Conservation (phyloP, 306 rosid species). For the Prunus armeniaca region DNA sequence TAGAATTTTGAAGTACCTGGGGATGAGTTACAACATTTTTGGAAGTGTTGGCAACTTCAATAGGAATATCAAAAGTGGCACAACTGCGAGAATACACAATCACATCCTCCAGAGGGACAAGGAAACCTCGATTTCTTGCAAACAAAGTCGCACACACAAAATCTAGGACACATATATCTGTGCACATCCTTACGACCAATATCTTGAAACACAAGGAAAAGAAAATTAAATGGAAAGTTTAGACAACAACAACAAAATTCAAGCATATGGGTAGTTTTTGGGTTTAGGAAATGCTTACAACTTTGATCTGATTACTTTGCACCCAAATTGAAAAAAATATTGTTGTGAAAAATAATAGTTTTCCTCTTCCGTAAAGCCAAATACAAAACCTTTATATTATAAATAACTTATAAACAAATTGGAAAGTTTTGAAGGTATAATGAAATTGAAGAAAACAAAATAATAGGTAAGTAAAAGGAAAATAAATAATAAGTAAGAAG, state of each 20-base stretch:
- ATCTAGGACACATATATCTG: constrained; percentile 84
- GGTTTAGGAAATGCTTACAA: constrained; percentile 39
- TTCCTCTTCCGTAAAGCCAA: too few species aligned
- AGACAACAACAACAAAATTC: not conserved
- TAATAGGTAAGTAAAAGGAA: too few species aligned
- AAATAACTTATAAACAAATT: too few species aligned
- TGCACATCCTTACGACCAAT: constrained; percentile 80
- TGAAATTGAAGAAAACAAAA: too few species aligned
- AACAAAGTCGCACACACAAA: constrained; percentile 65
- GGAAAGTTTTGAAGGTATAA: too few species aligned
- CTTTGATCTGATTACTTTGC: constrained; percentile 66
- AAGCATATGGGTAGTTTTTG: not conserved
- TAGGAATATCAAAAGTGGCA: constrained; percentile 73
- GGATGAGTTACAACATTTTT: constrained; percentile 68
- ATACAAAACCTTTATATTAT: too few species aligned
- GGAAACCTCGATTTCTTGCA: constrained; percentile 62
- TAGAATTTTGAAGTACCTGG: constrained; percentile 46
- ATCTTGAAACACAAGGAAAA: constrained; percentile 43
- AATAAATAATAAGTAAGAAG: too few species aligned
- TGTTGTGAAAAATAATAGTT: too few species aligned
- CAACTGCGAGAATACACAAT: constrained; percentile 75
- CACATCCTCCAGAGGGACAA: constrained; percentile 78
- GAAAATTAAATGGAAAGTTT: not conserved
- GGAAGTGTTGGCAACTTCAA: constrained; percentile 56
- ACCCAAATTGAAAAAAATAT: constrained; percentile 90